Evolutionary conservation across 1,284 basidiomycete genomes (phyloP), one percentile per base, ranked within the genome.

Genomic region (Stereum hirsutum): DNA sequence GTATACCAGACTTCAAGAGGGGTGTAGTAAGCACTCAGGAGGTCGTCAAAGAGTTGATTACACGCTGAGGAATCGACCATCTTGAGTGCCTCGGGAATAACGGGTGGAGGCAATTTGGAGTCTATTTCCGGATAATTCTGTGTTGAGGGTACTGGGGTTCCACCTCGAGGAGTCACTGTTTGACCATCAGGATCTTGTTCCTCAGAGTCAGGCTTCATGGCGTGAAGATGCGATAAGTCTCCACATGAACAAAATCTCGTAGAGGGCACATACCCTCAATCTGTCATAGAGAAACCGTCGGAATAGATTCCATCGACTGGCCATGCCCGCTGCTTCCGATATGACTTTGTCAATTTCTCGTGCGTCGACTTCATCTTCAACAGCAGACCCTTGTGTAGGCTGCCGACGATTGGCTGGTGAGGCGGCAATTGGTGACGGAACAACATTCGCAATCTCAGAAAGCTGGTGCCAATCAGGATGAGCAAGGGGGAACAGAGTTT

Each of bases 1-100:
- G 86, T 75, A 60, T 94, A 97, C 93, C 93, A 98, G 3, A 82
- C 65, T 60, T 99, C 95, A 46, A 99, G 69, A 1, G 94, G 92
- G 30, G 83, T 72, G 57, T 96, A 98, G 55, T 87, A 92, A 14
- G 73, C 74, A 6, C 62, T 63, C 25, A 94, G 70, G 38, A 94
- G 66, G 44, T 78, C 70, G 21, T 85, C 75, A 44, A 97, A 83
- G 6, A 80, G 64, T 28, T 57, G 53, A 49, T 78, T 75, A 38
- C 79, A 81, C 2, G 61, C 58, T 42, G 69, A 87, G 7, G 69
- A 60, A 45, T 84, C 74, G 26, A 77, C 55, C 14, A 63, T 56
- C 33, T 57, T 51, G 28, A 67, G 42, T 8, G 52, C 56, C 6
- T 57, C 51, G 46, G 43, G 11, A 44, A 14, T 23, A 15, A 43